A percentile compares a stretch with the other conserved stretches of the same genome.
These are phyloP conservation scores for Verticillium nonalfalfae DNA, from an alignment of 2,329 filamentous ascomycete genomes.

Conservation along the genomic window DNA sequence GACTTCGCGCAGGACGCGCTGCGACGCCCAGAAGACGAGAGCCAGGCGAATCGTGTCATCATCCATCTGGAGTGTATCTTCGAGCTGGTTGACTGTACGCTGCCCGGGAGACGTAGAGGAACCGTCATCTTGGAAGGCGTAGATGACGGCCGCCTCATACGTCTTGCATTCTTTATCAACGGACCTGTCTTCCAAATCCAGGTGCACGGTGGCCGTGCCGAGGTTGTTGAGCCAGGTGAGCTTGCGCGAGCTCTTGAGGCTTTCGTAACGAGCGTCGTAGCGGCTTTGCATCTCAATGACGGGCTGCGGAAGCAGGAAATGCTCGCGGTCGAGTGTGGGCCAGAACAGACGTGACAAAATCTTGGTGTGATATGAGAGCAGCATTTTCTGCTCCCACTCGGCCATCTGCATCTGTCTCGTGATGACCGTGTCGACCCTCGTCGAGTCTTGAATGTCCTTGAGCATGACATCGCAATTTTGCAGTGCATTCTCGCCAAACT, in stretches of 20 bases:
- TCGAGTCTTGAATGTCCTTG: constrained; percentile 81
- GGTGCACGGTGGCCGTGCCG: constrained; percentile 71
- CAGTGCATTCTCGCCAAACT: constrained; percentile 78
- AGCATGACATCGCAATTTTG: constrained; percentile 98
- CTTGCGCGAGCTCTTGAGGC: constrained; percentile 76
- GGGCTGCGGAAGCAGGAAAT: constrained; percentile 55
- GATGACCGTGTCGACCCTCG: constrained; percentile 63
- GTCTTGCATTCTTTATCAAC: constrained; percentile 68
- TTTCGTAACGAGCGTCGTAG: constrained; percentile 72
- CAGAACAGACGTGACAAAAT: constrained; percentile 92
- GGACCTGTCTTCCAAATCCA: constrained; percentile 76
- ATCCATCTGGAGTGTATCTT: constrained; percentile 61
- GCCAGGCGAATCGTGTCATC: constrained; percentile 63
- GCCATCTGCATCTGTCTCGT: constrained; percentile 30
- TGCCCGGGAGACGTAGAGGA: constrained; percentile 24
- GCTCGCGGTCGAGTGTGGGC: constrained; percentile 70
- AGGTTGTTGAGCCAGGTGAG: constrained; percentile 83
- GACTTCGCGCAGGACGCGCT: constrained; percentile 56
- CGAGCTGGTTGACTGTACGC: constrained; percentile 47
- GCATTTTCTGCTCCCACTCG: constrained; percentile 6
- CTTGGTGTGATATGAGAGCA: constrained; percentile 62
- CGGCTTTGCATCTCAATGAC: constrained; percentile 56
- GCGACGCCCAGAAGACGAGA: constrained; percentile 63
- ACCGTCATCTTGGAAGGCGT: constrained; percentile 59
- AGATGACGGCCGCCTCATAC: constrained; percentile 83